These are phyloP conservation scores for Globisporangium alternatum DNA, from an alignment of 352 stramenopile genomes.

Conservation along the genomic window DNA sequence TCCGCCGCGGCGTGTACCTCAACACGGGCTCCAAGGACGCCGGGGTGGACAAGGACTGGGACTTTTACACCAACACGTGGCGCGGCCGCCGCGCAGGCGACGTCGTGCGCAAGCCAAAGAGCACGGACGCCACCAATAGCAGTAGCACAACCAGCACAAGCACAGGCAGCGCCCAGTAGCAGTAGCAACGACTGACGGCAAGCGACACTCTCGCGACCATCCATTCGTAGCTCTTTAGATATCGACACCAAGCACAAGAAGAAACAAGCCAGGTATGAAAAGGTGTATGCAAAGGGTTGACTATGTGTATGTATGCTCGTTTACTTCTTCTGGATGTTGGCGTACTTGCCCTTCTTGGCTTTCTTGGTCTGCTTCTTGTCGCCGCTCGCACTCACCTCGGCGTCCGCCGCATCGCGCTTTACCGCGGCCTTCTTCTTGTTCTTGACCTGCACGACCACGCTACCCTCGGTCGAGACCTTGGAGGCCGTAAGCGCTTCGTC, in stretches of 20 bases:
- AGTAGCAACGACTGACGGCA: slow-evolving; percentile 16
- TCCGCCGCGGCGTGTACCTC: slow-evolving; percentile 76
- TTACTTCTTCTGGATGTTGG: slow-evolving; percentile 54
- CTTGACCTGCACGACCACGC: slow-evolving; percentile 84
- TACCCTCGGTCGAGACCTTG: slow-evolving; percentile 32
- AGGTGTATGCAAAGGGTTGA: slow-evolving; percentile 1
- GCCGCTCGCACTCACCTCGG: slow-evolving; percentile 30
- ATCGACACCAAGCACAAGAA: background rate
- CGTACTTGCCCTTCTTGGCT: slow-evolving; percentile 74
- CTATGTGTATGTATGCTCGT: background rate
- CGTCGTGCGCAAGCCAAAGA: slow-evolving; percentile 21
- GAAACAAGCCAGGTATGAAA: slow-evolving; percentile 7
- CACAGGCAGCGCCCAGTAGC: slow-evolving; percentile 1
- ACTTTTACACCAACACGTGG: slow-evolving; percentile 69
- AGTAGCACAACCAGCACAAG: background rate
- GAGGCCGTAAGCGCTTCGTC: slow-evolving; percentile 51
- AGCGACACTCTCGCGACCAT: background rate
- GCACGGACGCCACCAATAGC: background rate
- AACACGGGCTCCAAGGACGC: slow-evolving; percentile 80
- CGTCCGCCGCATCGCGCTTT: slow-evolving; percentile 37
- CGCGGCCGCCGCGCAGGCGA: slow-evolving; percentile 40
- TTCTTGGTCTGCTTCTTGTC: slow-evolving; percentile 59
- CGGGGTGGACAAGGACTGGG: slow-evolving; percentile 80
- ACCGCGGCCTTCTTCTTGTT: slow-evolving; percentile 68
- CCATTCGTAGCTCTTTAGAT: slow-evolving; percentile 7